These are phyloP conservation scores for Lignosus rhinocerotis DNA, from an alignment of 1,284 basidiomycete species.

Conservation along the genomic window DNA sequence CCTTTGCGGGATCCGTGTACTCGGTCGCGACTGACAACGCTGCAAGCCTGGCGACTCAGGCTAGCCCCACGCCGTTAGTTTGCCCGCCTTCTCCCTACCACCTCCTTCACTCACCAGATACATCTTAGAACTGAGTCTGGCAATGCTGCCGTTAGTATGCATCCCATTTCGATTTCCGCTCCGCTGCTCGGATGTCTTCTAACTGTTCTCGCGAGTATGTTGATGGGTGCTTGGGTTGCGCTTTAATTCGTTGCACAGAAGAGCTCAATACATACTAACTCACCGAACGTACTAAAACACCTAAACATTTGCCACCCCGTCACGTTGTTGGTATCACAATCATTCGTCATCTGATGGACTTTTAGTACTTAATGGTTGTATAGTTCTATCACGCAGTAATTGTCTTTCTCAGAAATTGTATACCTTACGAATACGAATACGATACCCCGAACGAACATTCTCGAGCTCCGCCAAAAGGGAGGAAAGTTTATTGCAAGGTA, in stretches of 20 bases:
- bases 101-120: not conserved
- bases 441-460: not conserved
- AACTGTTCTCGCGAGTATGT: slow-evolving; percentile 44
- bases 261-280: not conserved
- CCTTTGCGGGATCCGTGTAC: slow-evolving; percentile 52
- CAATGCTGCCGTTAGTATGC: slow-evolving; percentile 27
- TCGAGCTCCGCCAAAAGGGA: not conserved
- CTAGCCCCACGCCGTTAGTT: not conserved
- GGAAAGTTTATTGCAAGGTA: slow-evolving; percentile 5
- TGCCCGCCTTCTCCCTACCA: not conserved
- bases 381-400: not conserved
- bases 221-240: slow-evolving; percentile 41
- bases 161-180: slow-evolving; percentile 34
- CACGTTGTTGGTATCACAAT: not conserved
- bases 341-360: not conserved
- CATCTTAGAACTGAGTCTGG: not conserved
- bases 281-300: not conserved
- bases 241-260: slow-evolving; percentile 31
- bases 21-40: slow-evolving; percentile 35
- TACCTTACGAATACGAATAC: not conserved
- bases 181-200: slow-evolving; percentile 43
- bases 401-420: not conserved
- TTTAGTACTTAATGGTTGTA: not conserved
- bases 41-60: slow-evolving; percentile 9
- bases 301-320: not conserved